These are phyloP conservation scores for Chlorella vulgaris DNA, from an alignment of 139 green algal species.

Conservation along the genomic window DNA sequence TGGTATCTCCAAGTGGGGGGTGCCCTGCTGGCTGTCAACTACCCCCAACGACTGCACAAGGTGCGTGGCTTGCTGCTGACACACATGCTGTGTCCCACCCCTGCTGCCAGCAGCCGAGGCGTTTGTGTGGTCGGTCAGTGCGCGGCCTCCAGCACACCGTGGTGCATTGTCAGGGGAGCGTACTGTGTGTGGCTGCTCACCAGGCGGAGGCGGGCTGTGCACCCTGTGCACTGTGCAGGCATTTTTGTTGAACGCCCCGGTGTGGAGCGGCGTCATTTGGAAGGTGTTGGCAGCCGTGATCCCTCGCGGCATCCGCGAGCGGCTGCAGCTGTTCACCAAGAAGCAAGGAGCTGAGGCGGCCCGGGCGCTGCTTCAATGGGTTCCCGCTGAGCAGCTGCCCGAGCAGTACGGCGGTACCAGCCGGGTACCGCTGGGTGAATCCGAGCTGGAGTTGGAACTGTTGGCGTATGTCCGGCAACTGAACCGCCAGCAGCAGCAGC, in stretches of 20 bases:
- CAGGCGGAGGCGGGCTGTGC: too few relatives aligned
- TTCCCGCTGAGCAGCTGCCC: conserved; percentile 27
- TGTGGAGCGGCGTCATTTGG: conserved; percentile 21
- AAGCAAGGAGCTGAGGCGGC: conserved; percentile 8
- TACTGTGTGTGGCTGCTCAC: too few relatives aligned
- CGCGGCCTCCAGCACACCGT: too few relatives aligned
- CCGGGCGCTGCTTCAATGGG: conserved; percentile 23
- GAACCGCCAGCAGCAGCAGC: conserved; percentile 8
- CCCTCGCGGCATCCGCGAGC: conserved; percentile 5
- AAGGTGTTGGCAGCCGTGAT: conserved; percentile 20
- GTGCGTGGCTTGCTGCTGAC: not conserved
- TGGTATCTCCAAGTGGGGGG: conserved; percentile 29
- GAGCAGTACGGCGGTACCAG: conserved; percentile 24
- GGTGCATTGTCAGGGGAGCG: too few relatives aligned
- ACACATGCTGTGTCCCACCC: too few relatives aligned
- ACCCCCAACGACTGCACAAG: conserved; percentile 44
- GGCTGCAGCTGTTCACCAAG: conserved; percentile 23
- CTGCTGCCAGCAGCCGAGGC: too few relatives aligned
- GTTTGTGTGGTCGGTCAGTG: too few relatives aligned
- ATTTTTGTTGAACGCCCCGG: conserved; percentile 24
- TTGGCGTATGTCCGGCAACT: not conserved
- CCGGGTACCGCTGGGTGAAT: conserved; percentile 2
- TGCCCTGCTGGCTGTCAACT: conserved; percentile 35
- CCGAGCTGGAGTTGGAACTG: conserved; percentile 11
- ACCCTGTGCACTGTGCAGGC: not conserved